Percentiles rank a stretch among this genome's conserved stretches.
Conservation (phyloP, 768 basidiomycete genomes). For the Chlorophyllum brunneum region DNA sequence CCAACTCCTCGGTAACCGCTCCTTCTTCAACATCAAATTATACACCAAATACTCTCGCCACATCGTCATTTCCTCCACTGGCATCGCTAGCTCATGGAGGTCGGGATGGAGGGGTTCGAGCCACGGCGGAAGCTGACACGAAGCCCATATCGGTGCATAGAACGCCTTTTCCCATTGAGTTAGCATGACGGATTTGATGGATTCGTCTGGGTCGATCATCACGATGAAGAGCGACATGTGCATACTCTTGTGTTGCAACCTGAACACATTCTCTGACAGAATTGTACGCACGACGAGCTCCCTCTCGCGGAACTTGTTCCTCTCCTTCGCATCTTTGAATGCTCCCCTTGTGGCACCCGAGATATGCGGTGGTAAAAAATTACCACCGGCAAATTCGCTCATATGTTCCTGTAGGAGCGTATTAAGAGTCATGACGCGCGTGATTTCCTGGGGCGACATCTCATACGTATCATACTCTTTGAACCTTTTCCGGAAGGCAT, state of each 20-base stretch:
- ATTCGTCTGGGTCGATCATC: conserved; percentile 5
- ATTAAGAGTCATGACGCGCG: conserved; percentile 9
- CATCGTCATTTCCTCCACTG: conserved; percentile 7
- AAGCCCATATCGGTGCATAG: conserved; percentile 10
- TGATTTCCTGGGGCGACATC: conserved; percentile 6
- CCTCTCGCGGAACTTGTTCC: conserved; percentile 8
- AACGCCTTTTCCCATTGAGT: conserved; percentile 13
- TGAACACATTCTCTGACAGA: conserved; percentile 4
- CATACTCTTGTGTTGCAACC: conserved; percentile 10
- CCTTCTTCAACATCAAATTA: conserved; percentile 11
- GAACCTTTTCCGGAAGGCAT: conserved; percentile 6
- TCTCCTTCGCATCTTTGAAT: conserved; percentile 10
- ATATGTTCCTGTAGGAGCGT: conserved; percentile 6
- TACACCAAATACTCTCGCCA: conserved; percentile 12
- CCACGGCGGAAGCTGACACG: conserved; percentile 11
- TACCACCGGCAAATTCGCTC: conserved; percentile 10
- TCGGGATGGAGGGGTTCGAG: conserved; percentile 12
- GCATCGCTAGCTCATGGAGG: neutral
- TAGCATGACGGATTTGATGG: conserved; percentile 10
- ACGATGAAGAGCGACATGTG: conserved; percentile 8
- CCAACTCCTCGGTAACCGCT: conserved; percentile 12
- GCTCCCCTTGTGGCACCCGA: conserved; percentile 1
- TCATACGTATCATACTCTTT: conserved; percentile 7
- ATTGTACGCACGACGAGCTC: conserved; percentile 5
- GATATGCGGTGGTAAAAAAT: conserved; percentile 11